These are phyloP conservation scores for Tulasnella sp. DNA, from an alignment of 768 basidiomycete species.

Conservation along the genomic window DNA sequence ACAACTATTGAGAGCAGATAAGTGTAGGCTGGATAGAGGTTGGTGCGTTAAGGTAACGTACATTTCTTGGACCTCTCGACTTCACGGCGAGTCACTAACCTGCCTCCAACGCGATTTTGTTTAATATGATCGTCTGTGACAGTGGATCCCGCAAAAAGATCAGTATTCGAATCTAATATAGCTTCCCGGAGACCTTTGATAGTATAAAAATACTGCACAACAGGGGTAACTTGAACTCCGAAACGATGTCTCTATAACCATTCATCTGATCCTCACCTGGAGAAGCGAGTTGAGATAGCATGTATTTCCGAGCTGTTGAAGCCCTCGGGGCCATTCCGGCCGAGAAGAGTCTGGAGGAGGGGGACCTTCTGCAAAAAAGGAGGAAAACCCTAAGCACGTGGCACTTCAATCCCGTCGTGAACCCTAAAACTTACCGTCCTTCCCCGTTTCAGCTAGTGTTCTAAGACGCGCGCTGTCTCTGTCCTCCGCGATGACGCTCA, in stretches of 20 bases:
- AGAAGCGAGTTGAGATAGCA: constrained; percentile 75
- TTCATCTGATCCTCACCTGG: constrained; percentile 33
- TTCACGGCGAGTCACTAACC: constrained; percentile 67
- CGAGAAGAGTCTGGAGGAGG: constrained; percentile 34
- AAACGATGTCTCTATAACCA: neutral
- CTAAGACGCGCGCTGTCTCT: constrained; percentile 60
- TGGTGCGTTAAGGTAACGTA: constrained; percentile 28
- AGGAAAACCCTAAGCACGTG: neutral
- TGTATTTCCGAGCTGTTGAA: constrained; percentile 81
- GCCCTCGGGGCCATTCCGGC: constrained; percentile 65
- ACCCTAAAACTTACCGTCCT: constrained; percentile 49
- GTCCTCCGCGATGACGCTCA: constrained; percentile 59
- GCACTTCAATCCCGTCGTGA: neutral
- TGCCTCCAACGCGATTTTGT: constrained; percentile 75
- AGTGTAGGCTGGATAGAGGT: neutral
- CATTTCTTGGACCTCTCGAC: constrained; percentile 77
- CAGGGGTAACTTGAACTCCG: neutral
- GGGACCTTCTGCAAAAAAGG: constrained; percentile 41
- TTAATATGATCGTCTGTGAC: constrained; percentile 63
- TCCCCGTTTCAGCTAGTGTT: constrained; percentile 49
- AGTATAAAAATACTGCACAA: constrained; percentile 83
- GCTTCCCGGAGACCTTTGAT: constrained; percentile 77
- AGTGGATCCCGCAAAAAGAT: constrained; percentile 32
- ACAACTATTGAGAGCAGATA: constrained; percentile 43
- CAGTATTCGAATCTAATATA: constrained; percentile 38